Evolutionary conservation across 768 basidiomycete species (phyloP).

Genomic region (Kwoniella dendrophila): DNA sequence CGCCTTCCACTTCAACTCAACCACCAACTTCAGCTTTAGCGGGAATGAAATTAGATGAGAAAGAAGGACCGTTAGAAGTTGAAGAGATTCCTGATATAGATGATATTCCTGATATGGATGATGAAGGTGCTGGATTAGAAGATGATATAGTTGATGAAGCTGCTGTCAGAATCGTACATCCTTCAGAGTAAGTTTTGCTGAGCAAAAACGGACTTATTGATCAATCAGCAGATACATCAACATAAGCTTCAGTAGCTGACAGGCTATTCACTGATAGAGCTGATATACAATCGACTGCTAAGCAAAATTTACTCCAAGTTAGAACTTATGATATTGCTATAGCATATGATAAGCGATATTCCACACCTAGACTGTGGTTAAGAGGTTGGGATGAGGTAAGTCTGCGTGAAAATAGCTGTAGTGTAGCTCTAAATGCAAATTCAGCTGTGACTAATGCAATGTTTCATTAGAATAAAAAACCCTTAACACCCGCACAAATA

Average conservation of each 20-base stretch:
- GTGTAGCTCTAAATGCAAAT: background rate
- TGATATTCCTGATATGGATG: constrained; percentile 99
- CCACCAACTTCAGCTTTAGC: constrained; percentile 26
- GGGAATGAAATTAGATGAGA: constrained; percentile 33
- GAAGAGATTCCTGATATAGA: constrained; percentile 86
- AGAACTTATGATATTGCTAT: constrained; percentile 99
- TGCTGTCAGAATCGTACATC: constrained; percentile 59
- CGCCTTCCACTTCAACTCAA: background rate
- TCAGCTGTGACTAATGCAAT: background rate
- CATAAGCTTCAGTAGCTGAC: too few species aligned
- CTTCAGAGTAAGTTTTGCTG: constrained; percentile 35
- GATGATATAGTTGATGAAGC: constrained; percentile 80
- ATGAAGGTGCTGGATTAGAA: constrained; percentile 68
- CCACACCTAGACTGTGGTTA: constrained; percentile 96
- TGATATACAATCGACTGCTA: constrained; percentile 60
- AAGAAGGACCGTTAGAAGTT: constrained; percentile 24
- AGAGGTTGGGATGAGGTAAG: constrained; percentile 93
- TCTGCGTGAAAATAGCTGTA: background rate
- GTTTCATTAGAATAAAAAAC: constrained; percentile 73
- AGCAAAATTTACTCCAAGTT: constrained; percentile 86
- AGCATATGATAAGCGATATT: constrained; percentile 99
- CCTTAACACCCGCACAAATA: constrained; percentile 83
- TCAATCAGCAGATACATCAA: too few species aligned
- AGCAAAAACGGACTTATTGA: background rate
- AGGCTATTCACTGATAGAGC: constrained; percentile 21